A percentile compares a stretch with the other conserved stretches of the same genome.
Evolutionary conservation across 306 rosid genomes (phyloP).

Genomic region (Trichosanthes truncata): DNA sequence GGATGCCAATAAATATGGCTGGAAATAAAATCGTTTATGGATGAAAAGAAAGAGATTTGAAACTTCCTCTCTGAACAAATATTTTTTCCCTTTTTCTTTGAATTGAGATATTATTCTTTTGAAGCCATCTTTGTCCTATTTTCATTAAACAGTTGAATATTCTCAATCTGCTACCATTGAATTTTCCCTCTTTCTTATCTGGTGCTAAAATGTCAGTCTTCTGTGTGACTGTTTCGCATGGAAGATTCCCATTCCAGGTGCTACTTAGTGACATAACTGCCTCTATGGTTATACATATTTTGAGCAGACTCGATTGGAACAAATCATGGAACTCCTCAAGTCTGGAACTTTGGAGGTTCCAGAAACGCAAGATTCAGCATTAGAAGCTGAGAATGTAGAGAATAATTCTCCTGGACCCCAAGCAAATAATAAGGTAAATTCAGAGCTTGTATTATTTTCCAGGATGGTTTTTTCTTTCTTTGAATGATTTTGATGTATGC

Average conservation of each 20-base stretch:
- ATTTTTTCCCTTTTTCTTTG: neutral
- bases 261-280: conserved; percentile 49
- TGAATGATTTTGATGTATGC: conserved; percentile 8
- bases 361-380: conserved; percentile 21
- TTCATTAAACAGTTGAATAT: neutral
- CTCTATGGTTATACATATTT: conserved; percentile 42
- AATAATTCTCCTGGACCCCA: conserved; percentile 21
- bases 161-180: conserved; percentile 22
- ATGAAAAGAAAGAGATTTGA: neutral
- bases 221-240: conserved; percentile 33
- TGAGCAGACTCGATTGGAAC: conserved; percentile 83
- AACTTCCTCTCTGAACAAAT: neutral
- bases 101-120: neutral
- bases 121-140: neutral
- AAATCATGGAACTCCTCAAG: conserved; percentile 55
- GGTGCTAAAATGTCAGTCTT: conserved; percentile 26
- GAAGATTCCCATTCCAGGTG: conserved; percentile 34
- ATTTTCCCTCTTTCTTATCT: conserved; percentile 21
- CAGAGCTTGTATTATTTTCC: conserved; percentile 11
- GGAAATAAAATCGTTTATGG: neutral
- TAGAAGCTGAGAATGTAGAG: conserved; percentile 25
- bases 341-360: conserved; percentile 35
- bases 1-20: neutral
- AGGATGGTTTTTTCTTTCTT: neutral
- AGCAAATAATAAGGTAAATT: conserved; percentile 40